Conservation (phyloP, 2,329 filamentous ascomycete genomes). For the Cercospora sojina region DNA sequence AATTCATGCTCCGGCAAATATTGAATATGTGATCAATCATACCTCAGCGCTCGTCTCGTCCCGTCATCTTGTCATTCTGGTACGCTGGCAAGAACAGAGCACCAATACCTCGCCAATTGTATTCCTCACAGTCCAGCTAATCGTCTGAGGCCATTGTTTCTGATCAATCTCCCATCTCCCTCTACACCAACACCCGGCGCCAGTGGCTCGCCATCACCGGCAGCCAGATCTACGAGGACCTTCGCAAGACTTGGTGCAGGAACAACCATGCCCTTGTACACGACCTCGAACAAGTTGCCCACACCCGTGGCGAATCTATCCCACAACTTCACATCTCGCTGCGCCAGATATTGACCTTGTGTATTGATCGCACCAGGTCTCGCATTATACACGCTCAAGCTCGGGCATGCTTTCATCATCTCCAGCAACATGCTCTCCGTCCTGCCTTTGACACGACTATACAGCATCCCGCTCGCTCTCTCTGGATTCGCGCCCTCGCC, state of each 20-base stretch:
- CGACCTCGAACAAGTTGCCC: constrained; percentile 27
- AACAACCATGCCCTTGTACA: constrained; percentile 40
- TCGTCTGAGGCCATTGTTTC: constrained; percentile 45
- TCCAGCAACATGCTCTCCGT: constrained; percentile 61
- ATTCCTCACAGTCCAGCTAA: constrained; percentile 31
- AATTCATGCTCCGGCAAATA: no score
- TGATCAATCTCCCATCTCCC: constrained; percentile 41
- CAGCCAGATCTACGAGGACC: constrained; percentile 51
- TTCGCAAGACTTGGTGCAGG: constrained; percentile 51
- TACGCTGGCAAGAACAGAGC: not conserved
- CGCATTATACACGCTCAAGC: constrained; percentile 57
- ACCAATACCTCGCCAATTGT: not conserved
- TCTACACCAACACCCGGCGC: constrained; percentile 39
- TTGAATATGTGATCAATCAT: no score
- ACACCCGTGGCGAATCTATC: constrained; percentile 20
- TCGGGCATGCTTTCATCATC: constrained; percentile 47
- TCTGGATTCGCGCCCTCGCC: constrained; percentile 60
- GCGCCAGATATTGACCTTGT: constrained; percentile 25
- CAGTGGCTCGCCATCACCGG: constrained; percentile 47
- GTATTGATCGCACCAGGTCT: constrained; percentile 62
- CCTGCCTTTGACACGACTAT: constrained; percentile 65
- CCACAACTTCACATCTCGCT: constrained; percentile 16
- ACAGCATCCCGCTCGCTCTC: constrained; percentile 59
- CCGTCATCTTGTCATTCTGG: not conserved
- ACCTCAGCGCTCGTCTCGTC: no score